Conservation (phyloP, 345 rosid genomes). For the Cardiospermum halicacabum region DNA sequence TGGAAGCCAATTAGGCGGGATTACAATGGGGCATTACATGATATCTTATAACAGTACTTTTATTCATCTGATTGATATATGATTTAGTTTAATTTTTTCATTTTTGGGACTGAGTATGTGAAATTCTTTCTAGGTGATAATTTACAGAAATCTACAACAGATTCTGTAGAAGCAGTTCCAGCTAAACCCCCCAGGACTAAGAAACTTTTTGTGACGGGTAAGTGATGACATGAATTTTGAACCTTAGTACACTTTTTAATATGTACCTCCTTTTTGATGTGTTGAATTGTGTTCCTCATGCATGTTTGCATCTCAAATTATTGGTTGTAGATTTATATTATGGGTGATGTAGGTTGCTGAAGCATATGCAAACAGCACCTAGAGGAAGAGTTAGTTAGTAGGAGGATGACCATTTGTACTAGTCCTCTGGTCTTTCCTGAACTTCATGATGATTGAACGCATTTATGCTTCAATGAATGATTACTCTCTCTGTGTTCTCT, state of each 20-base stretch:
- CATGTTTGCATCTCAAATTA: neutral
- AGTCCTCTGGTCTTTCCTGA: neutral
- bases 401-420: neutral
- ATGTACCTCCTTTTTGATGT: neutral
- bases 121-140: constrained; percentile 29
- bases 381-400: neutral
- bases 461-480: neutral
- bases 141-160: constrained; percentile 21
- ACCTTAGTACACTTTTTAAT: constrained; percentile 1
- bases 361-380: neutral
- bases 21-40: too few species aligned
- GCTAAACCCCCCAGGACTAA: constrained; percentile 45
- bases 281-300: neutral
- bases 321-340: neutral
- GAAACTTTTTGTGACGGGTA: constrained; percentile 94
- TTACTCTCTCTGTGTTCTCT: neutral
- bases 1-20: too few species aligned
- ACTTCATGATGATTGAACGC: neutral
- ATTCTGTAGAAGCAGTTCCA: constrained; percentile 34
- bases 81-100: neutral
- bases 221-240: constrained; percentile 9
- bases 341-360: neutral
- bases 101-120: neutral
- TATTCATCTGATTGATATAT: neutral
- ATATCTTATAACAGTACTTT: too few species aligned